Percentiles rank a stretch among this genome's conserved stretches.
These are phyloP conservation scores for Hortiboletus campestris DNA, from an alignment of 768 basidiomycete species.

Conservation along the genomic window DNA sequence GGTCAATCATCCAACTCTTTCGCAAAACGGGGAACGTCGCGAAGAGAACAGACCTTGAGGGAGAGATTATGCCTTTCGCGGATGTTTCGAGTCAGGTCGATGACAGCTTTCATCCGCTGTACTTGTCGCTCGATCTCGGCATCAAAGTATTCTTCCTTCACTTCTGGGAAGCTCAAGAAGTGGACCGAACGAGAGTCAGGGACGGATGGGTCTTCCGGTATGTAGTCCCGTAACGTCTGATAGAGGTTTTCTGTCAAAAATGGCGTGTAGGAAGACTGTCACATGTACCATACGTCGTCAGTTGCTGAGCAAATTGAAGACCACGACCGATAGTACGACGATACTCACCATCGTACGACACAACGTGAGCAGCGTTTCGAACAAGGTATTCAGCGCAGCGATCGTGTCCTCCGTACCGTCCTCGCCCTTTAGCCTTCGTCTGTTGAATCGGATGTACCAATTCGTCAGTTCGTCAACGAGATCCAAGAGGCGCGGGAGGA, in stretches of 20 bases:
- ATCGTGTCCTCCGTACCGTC: slow-evolving; percentile 86
- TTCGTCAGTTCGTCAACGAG: slow-evolving; percentile 97
- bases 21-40: not conserved
- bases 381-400: slow-evolving; percentile 89
- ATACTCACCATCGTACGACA: slow-evolving; percentile 87
- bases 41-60: slow-evolving; percentile 65
- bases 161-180: slow-evolving; percentile 90
- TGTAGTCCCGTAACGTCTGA: slow-evolving; percentile 82
- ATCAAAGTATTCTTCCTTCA: slow-evolving; percentile 95
- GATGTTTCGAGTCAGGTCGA: slow-evolving; percentile 85
- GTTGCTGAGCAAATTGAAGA: not conserved
- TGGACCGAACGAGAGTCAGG: slow-evolving; percentile 91
- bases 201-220: slow-evolving; percentile 68
- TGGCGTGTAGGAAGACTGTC: slow-evolving; percentile 94
- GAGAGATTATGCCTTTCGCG: slow-evolving; percentile 85
- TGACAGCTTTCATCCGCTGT: slow-evolving; percentile 91
- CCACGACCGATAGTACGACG: not conserved
- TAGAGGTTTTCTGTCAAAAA: slow-evolving; percentile 97
- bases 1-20: not conserved
- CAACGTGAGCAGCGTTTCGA: slow-evolving; percentile 91
- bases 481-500: slow-evolving; percentile 90
- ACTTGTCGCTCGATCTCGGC: slow-evolving; percentile 91
- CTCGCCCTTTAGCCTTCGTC: slow-evolving; percentile 92
- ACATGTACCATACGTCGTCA: not conserved
- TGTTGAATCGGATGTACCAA: slow-evolving; percentile 99